A percentile compares a stretch with the other conserved stretches of the same genome.
Conservation (phyloP, 495 filamentous ascomycete genomes). For the Neurospora sp. region DNA sequence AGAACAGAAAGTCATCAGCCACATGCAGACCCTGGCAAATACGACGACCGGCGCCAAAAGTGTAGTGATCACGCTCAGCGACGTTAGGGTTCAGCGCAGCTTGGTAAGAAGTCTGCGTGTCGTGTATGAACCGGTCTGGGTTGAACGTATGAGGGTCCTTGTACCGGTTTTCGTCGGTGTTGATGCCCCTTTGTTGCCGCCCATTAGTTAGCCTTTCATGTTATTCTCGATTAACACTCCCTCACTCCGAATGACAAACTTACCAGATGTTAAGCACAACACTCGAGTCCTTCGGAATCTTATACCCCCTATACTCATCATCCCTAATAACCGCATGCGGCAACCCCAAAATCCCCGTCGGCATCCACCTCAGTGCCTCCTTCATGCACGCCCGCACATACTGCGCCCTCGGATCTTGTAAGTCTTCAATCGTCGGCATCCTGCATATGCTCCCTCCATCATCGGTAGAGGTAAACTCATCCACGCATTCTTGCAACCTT, state of each 20-base stretch:
- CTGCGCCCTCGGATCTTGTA: slow-evolving; percentile 25
- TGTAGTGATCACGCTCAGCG: slow-evolving; percentile 25
- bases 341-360: slow-evolving; percentile 37
- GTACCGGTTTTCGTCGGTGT: slow-evolving; percentile 29
- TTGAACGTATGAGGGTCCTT: slow-evolving; percentile 37
- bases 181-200: slow-evolving; percentile 23
- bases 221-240: slow-evolving; percentile 1
- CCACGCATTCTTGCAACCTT: slow-evolving; percentile 41
- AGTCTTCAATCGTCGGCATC: slow-evolving; percentile 34
- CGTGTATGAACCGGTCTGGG: slow-evolving; percentile 34
- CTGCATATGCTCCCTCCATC: slow-evolving; percentile 12
- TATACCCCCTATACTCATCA: slow-evolving; percentile 26
- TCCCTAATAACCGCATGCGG: slow-evolving; percentile 39
- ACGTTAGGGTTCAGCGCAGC: slow-evolving; percentile 28
- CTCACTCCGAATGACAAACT: slow-evolving; percentile 11
- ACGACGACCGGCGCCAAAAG: slow-evolving; percentile 46
- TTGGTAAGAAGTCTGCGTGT: slow-evolving; percentile 14
- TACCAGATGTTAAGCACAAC: slow-evolving; percentile 24
- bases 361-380: slow-evolving; percentile 45
- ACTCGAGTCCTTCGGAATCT: slow-evolving; percentile 19
- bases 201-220: not conserved
- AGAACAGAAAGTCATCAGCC: slow-evolving; percentile 38
- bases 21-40: slow-evolving; percentile 43
- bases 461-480: slow-evolving; percentile 26
- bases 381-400: slow-evolving; percentile 36